These are phyloP conservation scores for Amyloporia xantha DNA, from an alignment of 768 basidiomycete genomes.

Conservation along the genomic window DNA sequence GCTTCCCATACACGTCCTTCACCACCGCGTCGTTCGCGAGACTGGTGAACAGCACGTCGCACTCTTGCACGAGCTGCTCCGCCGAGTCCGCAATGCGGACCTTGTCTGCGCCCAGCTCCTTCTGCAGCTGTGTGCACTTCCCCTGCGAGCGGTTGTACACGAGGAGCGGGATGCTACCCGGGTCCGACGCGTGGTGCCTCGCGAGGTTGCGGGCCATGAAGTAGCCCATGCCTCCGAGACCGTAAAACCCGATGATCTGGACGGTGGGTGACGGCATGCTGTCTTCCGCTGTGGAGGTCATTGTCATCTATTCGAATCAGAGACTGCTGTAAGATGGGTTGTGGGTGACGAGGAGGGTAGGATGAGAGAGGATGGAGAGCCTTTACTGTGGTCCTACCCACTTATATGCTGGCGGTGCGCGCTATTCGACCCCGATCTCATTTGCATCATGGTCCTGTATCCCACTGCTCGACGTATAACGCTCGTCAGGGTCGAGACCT, in stretches of 20 bases:
- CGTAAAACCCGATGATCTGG: slow-evolving; percentile 40
- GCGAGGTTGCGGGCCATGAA: slow-evolving; percentile 79
- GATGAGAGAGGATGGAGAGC: too few species aligned
- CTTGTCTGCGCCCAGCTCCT: slow-evolving; percentile 47
- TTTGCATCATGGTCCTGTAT: too few species aligned
- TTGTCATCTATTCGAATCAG: too few species aligned
- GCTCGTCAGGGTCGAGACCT: too few species aligned
- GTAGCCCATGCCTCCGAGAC: slow-evolving; percentile 64
- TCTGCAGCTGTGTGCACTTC: slow-evolving; percentile 51
- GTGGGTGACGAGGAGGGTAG: too few species aligned
- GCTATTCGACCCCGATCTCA: too few species aligned
- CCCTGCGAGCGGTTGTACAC: slow-evolving; percentile 71
- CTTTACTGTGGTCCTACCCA: too few species aligned
- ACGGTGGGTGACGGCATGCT: slow-evolving; percentile 31
- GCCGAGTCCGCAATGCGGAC: slow-evolving; percentile 50
- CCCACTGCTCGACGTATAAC: too few species aligned
- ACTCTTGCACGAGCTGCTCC: slow-evolving; percentile 54
- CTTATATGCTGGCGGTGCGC: too few species aligned
- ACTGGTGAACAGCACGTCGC: slow-evolving; percentile 73
- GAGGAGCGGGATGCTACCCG: slow-evolving; percentile 44
- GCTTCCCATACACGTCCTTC: slow-evolving; percentile 50
- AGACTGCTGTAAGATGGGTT: too few species aligned
- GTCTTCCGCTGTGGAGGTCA: too few species aligned
- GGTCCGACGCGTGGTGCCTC: slow-evolving; percentile 33
- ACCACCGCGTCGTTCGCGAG: slow-evolving; percentile 70